phyloP scores from a whole-genome alignment of 257 asterid genomes.

The Nyctanthes arbortristis region DNA sequence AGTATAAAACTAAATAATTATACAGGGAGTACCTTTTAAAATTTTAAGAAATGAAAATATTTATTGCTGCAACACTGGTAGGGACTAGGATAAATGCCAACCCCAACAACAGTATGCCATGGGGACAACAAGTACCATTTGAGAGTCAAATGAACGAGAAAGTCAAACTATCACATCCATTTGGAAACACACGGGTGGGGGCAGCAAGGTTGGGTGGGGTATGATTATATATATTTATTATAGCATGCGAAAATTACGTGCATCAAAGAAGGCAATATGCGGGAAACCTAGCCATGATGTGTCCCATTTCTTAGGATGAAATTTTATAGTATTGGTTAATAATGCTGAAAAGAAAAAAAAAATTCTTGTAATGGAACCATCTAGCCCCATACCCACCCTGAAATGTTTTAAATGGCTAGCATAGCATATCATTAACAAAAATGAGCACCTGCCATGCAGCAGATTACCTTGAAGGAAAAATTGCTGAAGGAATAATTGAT shows the following conservation, averaged over 20 bases:
- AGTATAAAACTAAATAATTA: no score
- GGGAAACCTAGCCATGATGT: neutral
- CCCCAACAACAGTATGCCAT: neutral
- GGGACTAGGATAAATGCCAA: no score
- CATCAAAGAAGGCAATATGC: neutral
- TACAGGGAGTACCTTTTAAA: no score
- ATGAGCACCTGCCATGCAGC: no score
- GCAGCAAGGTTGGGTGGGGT: no score
- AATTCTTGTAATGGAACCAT: neutral
- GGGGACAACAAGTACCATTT: neutral
- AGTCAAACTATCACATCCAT: neutral
- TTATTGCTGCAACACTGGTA: no score
- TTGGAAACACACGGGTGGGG: neutral
- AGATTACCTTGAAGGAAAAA: conserved; percentile 87
- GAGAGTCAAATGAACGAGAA: neutral
- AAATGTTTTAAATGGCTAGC: no score
- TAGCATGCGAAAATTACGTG: neutral
- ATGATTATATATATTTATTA: neutral
- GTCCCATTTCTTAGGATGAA: neutral
- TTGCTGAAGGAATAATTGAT: conserved; percentile 91
- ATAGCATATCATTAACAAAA: no score
- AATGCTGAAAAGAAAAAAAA: neutral
- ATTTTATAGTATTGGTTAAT: no score
- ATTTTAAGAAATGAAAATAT: no score
- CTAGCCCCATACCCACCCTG: neutral